Percentiles rank a stretch among this genome's conserved stretches.
Evolutionary conservation across 2,329 filamentous ascomycete species (phyloP).

Genomic region (Macrophomina phaseolina): DNA sequence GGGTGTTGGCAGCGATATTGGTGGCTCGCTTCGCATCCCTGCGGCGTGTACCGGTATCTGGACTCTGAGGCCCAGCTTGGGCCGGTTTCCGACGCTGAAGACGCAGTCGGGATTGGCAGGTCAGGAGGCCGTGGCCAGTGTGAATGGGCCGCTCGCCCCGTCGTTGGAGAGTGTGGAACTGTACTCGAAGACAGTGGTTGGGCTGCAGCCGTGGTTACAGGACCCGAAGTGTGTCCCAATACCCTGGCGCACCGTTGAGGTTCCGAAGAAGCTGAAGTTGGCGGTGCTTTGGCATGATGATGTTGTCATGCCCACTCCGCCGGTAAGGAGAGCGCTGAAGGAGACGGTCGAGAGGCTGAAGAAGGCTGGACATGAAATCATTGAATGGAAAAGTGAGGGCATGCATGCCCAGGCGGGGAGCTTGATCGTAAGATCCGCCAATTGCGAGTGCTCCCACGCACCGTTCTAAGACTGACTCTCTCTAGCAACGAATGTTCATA

Average conservation of each 20-base stretch:
- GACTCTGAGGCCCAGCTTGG: conserved; percentile 62
- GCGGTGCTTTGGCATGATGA: conserved; percentile 49
- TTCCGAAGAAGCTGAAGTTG: conserved; percentile 61
- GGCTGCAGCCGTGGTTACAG: conserved; percentile 56
- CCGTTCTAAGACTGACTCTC: background rate
- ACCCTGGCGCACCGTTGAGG: conserved; percentile 56
- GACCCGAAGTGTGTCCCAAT: conserved; percentile 61
- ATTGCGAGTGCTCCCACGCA: background rate
- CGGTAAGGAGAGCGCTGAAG: conserved; percentile 57
- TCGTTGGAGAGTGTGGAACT: conserved; percentile 59
- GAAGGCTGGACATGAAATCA: conserved; percentile 58
- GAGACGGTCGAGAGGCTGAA: conserved; percentile 60
- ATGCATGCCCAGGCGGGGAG: conserved; percentile 23
- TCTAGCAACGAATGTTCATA: conserved; percentile 48
- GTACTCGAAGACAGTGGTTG: conserved; percentile 49
- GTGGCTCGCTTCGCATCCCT: conserved; percentile 61
- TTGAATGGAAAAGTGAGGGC: conserved; percentile 55
- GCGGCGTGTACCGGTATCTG: conserved; percentile 65
- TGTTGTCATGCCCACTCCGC: conserved; percentile 42
- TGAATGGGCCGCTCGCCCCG: conserved; percentile 67
- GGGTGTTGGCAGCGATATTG: conserved; percentile 70
- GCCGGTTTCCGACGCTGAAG: conserved; percentile 64
- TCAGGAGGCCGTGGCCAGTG: conserved; percentile 68
- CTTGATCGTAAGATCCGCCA: conserved; percentile 15
- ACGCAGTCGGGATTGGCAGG: conserved; percentile 65